These are phyloP conservation scores for Aspergillus sclerotiicarbonarius DNA, from an alignment of 495 filamentous ascomycete species.

Conservation along the genomic window DNA sequence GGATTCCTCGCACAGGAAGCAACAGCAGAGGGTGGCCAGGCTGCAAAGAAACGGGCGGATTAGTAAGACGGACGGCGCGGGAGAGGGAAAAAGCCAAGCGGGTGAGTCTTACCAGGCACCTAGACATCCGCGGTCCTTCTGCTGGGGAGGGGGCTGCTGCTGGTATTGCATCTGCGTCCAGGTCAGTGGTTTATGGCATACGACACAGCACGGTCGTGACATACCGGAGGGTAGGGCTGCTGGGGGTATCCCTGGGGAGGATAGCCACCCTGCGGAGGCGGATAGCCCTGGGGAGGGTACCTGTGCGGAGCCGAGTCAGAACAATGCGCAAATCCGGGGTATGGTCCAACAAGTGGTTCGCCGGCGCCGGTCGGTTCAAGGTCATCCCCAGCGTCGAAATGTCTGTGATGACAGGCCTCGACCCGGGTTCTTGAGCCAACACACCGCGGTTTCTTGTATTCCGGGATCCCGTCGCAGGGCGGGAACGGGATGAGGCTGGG, in stretches of 20 bases:
- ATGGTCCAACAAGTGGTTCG: background rate
- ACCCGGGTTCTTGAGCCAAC: background rate
- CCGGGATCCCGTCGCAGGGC: background rate
- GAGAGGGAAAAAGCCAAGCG: background rate
- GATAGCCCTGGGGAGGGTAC: conserved; percentile 28
- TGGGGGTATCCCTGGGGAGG: conserved; percentile 25
- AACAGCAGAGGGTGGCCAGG: conserved; percentile 71
- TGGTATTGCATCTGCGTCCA: conserved; percentile 53
- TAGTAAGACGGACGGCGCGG: conserved; percentile 4
- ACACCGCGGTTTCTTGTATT: background rate
- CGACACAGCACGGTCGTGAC: conserved; percentile 14
- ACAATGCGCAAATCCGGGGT: background rate
- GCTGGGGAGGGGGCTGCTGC: conserved; percentile 53
- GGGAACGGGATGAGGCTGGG: background rate
- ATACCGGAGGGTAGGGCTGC: conserved; percentile 23
- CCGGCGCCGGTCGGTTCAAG: background rate
- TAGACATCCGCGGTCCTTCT: conserved; percentile 59
- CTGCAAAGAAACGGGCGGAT: conserved; percentile 29
- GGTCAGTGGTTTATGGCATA: background rate
- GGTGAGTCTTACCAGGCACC: conserved; percentile 50
- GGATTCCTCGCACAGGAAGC: conserved; percentile 73
- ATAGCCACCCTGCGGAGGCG: conserved; percentile 15
- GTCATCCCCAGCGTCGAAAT: background rate
- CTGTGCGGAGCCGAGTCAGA: conserved; percentile 4
- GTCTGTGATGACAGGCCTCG: background rate